Evolutionary conservation across 1,139 yeast species (phyloP), one percentile per base, ranked within the genome.

Genomic region (Taiozyma onychis): DNA sequence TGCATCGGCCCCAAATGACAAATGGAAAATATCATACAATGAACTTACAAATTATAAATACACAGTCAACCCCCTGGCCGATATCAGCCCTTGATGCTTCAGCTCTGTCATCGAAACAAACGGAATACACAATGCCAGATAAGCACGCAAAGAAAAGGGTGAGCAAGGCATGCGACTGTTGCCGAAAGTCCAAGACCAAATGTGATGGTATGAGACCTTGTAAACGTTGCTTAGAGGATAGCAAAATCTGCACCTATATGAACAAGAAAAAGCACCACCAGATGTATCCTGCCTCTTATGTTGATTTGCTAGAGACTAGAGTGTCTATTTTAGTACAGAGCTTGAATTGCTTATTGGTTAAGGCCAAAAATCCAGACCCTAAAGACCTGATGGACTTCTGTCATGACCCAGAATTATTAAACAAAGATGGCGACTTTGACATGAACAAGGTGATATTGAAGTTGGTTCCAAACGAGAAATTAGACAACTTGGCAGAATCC

Each of bases 131-230:
- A 16, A 48, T 48, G 51, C n/a, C 39, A n/a, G 51, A 48, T 6
- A 43, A 32, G 11, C 34, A 37, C 18, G 41, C 54, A 11, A 85
- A 84, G 72, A 83, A 81, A 67, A 68, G 95, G 54, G 93, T 86
- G 7, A 88, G 88, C 41, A 85, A 85, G 63, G 95, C 95, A 6
- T 86, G 95, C 60, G 93, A 86, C 64, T 80, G 86, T 48, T 86
- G 95, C 66, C 73, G 91, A 47, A 78, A 84, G 62, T 84, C 84
- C 63, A 85, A 83, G 67, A 82, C 88, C 13, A 82, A 84, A 60
- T 86, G 91, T 66, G 89, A 86, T 57, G 95, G 95, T 18, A 77
- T 79, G 55, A 83, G 83, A 61, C 93, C 95, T 2, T 86, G 95
- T 61, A 75, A 80, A 43, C 74, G 85, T 48, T 86, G 95, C 63